phyloP scores from a whole-genome alignment of 2,329 filamentous ascomycete genomes.

The Colletotrichum sp. region DNA sequence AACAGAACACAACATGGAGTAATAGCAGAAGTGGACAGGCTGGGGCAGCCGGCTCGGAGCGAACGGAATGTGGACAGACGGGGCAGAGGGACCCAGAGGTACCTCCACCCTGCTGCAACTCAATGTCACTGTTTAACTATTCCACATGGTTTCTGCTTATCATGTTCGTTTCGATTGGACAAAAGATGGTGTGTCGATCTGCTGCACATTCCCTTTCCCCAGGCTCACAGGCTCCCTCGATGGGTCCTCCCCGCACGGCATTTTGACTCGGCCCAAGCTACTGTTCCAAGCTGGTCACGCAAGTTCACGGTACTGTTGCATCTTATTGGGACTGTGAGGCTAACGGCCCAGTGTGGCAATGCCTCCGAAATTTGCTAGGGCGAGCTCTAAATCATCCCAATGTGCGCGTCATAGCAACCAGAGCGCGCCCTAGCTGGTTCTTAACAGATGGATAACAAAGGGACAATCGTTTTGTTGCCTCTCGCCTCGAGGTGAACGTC shows the following conservation, averaged over 20 bases:
- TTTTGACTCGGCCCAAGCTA: background rate
- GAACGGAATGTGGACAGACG: background rate
- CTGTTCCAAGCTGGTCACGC: conserved; percentile 15
- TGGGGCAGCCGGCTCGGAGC: conserved; percentile 3
- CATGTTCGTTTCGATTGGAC: conserved; percentile 4
- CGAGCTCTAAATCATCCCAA: background rate
- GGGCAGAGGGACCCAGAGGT: background rate
- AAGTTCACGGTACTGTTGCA: conserved; percentile 17
- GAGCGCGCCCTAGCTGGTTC: background rate
- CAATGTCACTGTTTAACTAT: background rate
- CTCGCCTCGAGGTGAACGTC: background rate
- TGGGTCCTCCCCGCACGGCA: conserved; percentile 16
- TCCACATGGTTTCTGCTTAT: conserved; percentile 8
- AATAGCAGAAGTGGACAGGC: background rate
- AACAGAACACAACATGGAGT: background rate
- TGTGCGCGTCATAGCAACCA: conserved; percentile 15
- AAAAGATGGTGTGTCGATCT: background rate
- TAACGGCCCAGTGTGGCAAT: background rate
- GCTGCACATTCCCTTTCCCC: background rate
- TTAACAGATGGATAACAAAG: background rate
- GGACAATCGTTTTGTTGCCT: background rate
- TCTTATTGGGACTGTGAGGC: conserved; percentile 13
- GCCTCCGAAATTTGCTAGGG: background rate
- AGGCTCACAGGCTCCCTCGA: background rate
- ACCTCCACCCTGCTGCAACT: background rate